phyloP scores from a whole-genome alignment of 139 green algal species.

The Chlorella ohadii region DNA sequence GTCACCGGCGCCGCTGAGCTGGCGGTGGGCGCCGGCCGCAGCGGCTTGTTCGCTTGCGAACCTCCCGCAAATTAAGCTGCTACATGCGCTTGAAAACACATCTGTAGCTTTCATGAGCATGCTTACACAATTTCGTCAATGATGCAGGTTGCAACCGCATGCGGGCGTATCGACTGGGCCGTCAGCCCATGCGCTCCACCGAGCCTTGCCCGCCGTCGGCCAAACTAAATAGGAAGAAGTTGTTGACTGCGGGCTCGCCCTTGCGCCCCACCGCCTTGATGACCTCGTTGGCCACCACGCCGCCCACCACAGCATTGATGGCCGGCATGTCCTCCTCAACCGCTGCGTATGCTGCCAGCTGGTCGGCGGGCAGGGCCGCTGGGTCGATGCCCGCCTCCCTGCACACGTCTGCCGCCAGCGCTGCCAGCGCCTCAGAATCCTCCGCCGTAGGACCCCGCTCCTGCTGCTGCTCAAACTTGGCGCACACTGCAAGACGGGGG shows the following conservation, averaged over 20 bases:
- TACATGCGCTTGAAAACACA: too few relatives aligned
- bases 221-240: slow-evolving; percentile 85
- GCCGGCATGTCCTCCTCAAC: slow-evolving; percentile 60
- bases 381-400: neutral
- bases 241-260: slow-evolving; percentile 76
- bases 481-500: slow-evolving; percentile 41
- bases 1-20: too few relatives aligned
- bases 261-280: slow-evolving; percentile 82
- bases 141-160: neutral
- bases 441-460: slow-evolving; percentile 12
- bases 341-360: slow-evolving; percentile 30
- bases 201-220: slow-evolving; percentile 57
- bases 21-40: too few relatives aligned
- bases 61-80: too few relatives aligned
- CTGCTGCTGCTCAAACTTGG: slow-evolving; percentile 53
- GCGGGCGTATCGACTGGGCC: too few relatives aligned
- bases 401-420: neutral
- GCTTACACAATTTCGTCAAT: too few relatives aligned
- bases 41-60: too few relatives aligned
- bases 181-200: slow-evolving; percentile 50
- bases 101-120: too few relatives aligned
- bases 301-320: slow-evolving; percentile 83
- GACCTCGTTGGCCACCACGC: slow-evolving; percentile 87
- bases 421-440: slow-evolving; percentile 35
- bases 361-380: slow-evolving; percentile 9